phyloP scores from a whole-genome alignment of 1,284 basidiomycete species.

The Paramarasmius palmivorus region DNA sequence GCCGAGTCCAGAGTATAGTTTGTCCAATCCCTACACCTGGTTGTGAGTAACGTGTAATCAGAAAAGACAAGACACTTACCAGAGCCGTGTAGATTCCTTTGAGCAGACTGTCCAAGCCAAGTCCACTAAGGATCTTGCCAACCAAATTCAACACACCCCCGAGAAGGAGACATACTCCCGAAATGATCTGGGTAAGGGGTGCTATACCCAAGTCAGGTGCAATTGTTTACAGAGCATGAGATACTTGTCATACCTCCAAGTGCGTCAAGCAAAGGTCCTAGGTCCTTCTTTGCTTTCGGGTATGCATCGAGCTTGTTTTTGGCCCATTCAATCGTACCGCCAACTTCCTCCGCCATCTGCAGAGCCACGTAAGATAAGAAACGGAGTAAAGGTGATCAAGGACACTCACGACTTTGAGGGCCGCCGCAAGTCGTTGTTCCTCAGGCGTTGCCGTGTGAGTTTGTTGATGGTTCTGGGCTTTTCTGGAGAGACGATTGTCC shows the following conservation, averaged over 20 bases:
- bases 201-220: neutral
- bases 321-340: slow-evolving; percentile 39
- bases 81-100: neutral
- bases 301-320: slow-evolving; percentile 34
- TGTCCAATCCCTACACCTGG: neutral
- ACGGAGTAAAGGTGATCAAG: neutral
- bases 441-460: slow-evolving; percentile 37
- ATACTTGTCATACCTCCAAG: neutral
- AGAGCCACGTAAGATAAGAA: neutral
- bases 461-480: slow-evolving; percentile 32
- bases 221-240: neutral
- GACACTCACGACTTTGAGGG: slow-evolving; percentile 33
- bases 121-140: neutral
- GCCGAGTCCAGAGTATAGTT: neutral
- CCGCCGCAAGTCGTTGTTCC: slow-evolving; percentile 39
- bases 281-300: slow-evolving; percentile 38
- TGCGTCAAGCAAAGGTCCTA: slow-evolving; percentile 34
- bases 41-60: neutral
- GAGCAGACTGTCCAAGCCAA: slow-evolving; percentile 3
- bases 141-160: neutral
- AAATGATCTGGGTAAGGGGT: slow-evolving; percentile 1
- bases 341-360: slow-evolving; percentile 37
- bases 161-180: slow-evolving; percentile 1
- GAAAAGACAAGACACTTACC: neutral
- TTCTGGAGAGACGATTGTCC: slow-evolving; percentile 32